Base-by-base conservation (phyloP, 306 rosid species). In the Lithocarpus polystachyus region DNA sequence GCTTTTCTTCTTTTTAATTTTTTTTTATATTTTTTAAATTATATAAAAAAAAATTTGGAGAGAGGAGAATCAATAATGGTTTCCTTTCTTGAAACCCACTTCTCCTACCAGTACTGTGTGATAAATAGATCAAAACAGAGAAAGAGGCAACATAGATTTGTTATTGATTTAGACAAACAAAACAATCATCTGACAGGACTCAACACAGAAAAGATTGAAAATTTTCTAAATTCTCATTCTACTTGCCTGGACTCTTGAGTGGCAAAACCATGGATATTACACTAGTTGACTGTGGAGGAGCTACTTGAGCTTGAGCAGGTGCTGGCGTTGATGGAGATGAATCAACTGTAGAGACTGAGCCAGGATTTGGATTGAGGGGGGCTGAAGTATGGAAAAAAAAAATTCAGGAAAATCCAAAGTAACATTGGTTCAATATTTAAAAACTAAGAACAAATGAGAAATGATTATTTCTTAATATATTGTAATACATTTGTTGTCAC, bases 171-270 rank as follows among this genome's bases (percentile, higher is more conserved):
- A 40, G 69, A 5, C 40, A 35, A 35, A 74, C 81, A 65, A 80
- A 82, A 72, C 60, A 79, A 86, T 85, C 77, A 80, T 79, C 79
- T 20, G 82, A 87, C 88, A 82, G 86, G 82, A 77, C 56, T 18
- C 24, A 62, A 83, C 83, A 64, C 61, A 10, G 2, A 86, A 80
- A 53, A 71, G 70, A 60, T 31, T 12, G 71, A 67, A 74, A 55
- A 23, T 23, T 75, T 69, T 80, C 83, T 64, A 24, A 71, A 77
- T 51, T 81, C 29, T 56, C 53, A 67, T 28, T 9, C 56, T 24
- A 56, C 78, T 79, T 88, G 92, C 98, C 94, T 86, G 85, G 75
- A 48, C 82, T 86, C 59, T 82, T 90, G 20, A 81, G 33, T 75
- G 88, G 89, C 84, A 89, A 72, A 62, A 77, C 71, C 55, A 90